phyloP scores from a whole-genome alignment of 1,284 basidiomycete genomes.

The Ceratobasidium sp. region DNA sequence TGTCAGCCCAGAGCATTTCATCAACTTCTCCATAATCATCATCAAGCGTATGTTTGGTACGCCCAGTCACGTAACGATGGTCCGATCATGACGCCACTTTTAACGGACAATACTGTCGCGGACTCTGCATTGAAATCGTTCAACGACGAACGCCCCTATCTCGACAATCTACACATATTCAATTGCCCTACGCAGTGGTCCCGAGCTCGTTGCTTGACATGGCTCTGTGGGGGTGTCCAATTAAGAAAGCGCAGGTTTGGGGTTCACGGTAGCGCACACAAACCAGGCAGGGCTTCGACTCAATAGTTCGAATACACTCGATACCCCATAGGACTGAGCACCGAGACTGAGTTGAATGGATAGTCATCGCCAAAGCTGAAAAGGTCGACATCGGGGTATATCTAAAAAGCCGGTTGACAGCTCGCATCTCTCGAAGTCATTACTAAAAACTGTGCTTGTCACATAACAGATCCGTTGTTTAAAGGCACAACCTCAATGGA shows the following conservation, averaged over 20 bases:
- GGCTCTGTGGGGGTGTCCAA: background rate
- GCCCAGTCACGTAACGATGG: background rate
- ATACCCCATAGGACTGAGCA: background rate
- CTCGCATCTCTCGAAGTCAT: background rate
- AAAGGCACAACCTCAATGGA: background rate
- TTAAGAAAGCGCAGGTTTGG: too few relatives aligned
- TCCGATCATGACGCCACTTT: background rate
- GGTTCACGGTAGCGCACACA: too few relatives aligned
- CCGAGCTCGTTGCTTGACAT: background rate
- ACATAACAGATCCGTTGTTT: background rate
- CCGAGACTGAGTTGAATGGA: too few relatives aligned
- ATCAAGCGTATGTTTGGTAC: background rate
- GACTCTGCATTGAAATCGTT: background rate
- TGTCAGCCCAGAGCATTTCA: background rate
- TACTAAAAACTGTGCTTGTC: background rate
- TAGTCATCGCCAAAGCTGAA: too few relatives aligned
- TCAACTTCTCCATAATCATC: background rate
- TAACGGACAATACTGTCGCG: background rate
- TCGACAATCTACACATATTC: background rate
- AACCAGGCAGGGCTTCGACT: too few relatives aligned
- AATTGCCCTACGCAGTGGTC: background rate
- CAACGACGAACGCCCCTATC: background rate
- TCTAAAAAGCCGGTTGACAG: constrained; percentile 1
- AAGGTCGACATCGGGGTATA: background rate
- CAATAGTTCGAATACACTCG: background rate